Base-by-base conservation (phyloP, 2,329 filamentous ascomycete genomes). In the Arthroderma sp. region DNA sequence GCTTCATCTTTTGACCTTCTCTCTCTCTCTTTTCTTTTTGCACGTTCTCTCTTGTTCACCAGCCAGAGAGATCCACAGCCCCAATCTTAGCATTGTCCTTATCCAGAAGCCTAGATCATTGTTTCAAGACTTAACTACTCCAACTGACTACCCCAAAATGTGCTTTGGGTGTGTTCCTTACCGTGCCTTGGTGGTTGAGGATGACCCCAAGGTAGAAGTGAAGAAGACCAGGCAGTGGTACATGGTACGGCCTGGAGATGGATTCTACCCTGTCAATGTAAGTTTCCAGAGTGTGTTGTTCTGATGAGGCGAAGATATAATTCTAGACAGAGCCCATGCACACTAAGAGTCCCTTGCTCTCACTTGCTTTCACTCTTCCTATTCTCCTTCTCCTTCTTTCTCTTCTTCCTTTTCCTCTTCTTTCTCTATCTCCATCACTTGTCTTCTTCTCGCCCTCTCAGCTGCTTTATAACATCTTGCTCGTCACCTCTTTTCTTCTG, bases 151-250 rank as follows among this genome's bases (percentile, higher is more conserved):
- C 28, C 43, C 54, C 59, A 61, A 31, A 19, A 61, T 61, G 58
- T 61, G 60, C 23, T 59, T 57, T 37, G 60, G 60, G 21, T 61
- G 61, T 52, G 49, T 60, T 11, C 61, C 61, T 11, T 61, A 61
- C 37, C 60, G 58, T 31, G 38, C 56, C 13, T 57, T 57, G 44
- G 55, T 60, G 35, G 59, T 62, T 51, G 61, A 64, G 47, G 64
- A 59, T 15, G 47, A 44, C 11, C 59, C 59, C 19, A 59, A 60
- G 44, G 31, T 53, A 51, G 38, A 54, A 17, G 31, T 53, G 37
- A 58, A 59, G 56, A 58, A 61, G 41, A 41, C 28, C 17, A 59
- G 52, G 28, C 53, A 60, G 37, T 62, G 61, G 61, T 59, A 57
- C 52, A 38, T 63, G 41, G 57, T 62, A 13, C 53, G 56, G 53